These are phyloP conservation scores for Fusarium sp. DNA, from an alignment of 2,329 filamentous ascomycete genomes.

Conservation along the genomic window DNA sequence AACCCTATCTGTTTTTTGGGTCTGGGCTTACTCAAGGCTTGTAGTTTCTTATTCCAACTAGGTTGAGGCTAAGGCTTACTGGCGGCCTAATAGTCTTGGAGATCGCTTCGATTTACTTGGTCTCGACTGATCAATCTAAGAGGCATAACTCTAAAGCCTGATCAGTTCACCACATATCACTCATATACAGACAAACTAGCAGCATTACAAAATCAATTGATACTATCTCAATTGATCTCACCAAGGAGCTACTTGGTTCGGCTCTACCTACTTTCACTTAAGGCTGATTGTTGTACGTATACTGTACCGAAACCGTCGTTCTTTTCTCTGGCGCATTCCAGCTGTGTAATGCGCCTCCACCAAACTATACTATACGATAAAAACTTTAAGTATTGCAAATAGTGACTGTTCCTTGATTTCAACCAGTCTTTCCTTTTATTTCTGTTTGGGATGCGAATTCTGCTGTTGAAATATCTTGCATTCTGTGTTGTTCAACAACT, in stretches of 20 bases:
- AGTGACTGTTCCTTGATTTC: too few relatives aligned
- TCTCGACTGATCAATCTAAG: neutral
- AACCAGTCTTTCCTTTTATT: neutral
- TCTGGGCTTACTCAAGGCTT: neutral
- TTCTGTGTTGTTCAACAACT: neutral
- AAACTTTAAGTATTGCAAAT: conserved; percentile 13
- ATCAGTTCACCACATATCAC: too few relatives aligned
- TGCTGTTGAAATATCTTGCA: neutral
- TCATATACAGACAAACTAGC: too few relatives aligned
- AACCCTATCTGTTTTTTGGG: neutral
- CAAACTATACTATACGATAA: neutral
- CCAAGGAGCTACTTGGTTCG: too few relatives aligned
- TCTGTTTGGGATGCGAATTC: neutral
- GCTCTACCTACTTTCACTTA: too few relatives aligned
- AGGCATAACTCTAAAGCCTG: neutral
- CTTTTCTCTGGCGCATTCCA: conserved; percentile 28
- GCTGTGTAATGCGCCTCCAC: conserved; percentile 8
- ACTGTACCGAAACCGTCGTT: conserved; percentile 18
- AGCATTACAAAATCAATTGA: too few relatives aligned
- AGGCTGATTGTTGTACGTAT: neutral
- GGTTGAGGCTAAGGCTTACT: neutral
- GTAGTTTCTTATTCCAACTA: neutral
- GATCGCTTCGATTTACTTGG: neutral
- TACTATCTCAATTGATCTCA: too few relatives aligned
- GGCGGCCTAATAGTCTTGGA: neutral